Evolutionary conservation across 345 rosid species (phyloP).

Genomic region (Citrus unshiu): DNA sequence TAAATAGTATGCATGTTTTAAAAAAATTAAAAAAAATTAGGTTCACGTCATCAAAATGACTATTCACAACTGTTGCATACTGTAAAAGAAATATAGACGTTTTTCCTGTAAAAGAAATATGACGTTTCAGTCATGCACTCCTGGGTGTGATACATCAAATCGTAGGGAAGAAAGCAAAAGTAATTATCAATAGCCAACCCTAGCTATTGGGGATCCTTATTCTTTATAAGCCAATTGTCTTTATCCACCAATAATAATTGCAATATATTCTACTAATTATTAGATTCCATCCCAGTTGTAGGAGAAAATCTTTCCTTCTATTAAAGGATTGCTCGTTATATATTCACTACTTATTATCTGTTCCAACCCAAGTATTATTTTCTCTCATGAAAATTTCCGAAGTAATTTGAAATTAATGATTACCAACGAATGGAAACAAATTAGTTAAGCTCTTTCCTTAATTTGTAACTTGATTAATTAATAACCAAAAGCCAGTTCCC

Average conservation of each 20-base stretch:
- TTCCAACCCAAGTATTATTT: too few relatives aligned
- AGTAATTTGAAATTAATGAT: too few relatives aligned
- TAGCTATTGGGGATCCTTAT: conserved; percentile 4
- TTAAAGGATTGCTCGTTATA: too few relatives aligned
- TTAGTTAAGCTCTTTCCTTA: background rate
- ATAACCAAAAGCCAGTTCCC: background rate
- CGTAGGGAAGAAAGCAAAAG: background rate
- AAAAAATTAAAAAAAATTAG: background rate
- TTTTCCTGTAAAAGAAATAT: background rate
- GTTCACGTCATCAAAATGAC: background rate
- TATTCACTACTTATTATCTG: too few relatives aligned
- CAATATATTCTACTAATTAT: background rate
- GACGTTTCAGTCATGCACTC: background rate
- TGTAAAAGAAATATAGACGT: background rate
- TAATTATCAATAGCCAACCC: background rate
- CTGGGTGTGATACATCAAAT: background rate
- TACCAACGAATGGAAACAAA: background rate
- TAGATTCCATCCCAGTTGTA: background rate
- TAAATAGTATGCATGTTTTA: background rate
- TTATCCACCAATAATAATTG: background rate
- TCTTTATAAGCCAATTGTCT: background rate
- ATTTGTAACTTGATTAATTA: background rate
- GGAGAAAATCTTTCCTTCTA: background rate
- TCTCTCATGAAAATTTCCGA: background rate
- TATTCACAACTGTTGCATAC: background rate